Conservation (phyloP, 441 rosid species). For the Breynia disticha region DNA sequence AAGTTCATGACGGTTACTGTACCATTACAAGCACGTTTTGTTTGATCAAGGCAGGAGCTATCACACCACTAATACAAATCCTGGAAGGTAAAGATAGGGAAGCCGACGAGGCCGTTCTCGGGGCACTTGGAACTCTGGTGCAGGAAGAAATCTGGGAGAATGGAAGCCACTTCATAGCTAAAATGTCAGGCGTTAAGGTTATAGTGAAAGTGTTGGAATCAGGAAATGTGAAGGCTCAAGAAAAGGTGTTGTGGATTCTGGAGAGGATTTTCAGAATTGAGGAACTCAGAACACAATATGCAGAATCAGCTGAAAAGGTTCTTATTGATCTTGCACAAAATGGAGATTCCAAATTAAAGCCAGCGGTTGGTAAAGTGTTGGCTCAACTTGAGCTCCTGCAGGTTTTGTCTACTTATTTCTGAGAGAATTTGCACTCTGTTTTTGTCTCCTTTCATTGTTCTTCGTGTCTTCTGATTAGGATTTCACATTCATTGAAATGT, state of each 20-base stretch:
- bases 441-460: background rate
- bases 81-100: constrained; percentile 40
- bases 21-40: constrained; percentile 44
- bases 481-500: no score
- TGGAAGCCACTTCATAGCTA: constrained; percentile 43
- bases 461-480: background rate
- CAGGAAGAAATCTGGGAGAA: constrained; percentile 49
- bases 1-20: constrained; percentile 50
- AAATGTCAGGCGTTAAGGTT: constrained; percentile 26
- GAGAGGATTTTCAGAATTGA: constrained; percentile 43
- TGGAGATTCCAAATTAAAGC: constrained; percentile 33
- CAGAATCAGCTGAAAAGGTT: constrained; percentile 42
- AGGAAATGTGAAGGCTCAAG: constrained; percentile 37
- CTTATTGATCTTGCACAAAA: constrained; percentile 54
- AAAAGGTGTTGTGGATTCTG: constrained; percentile 45
- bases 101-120: constrained; percentile 44
- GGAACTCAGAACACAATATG: constrained; percentile 30
- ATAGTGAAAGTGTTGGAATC: constrained; percentile 34
- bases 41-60: constrained; percentile 51
- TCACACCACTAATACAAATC: constrained; percentile 33
- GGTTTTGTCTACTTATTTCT: constrained; percentile 45
- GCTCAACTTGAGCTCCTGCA: constrained; percentile 49
- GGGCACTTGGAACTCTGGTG: constrained; percentile 42
- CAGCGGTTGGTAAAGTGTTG: constrained; percentile 37
- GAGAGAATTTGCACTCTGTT: background rate